Base-by-base conservation (phyloP, 2,329 filamentous ascomycete genomes). In the Ophiostoma angusticollis region DNA sequence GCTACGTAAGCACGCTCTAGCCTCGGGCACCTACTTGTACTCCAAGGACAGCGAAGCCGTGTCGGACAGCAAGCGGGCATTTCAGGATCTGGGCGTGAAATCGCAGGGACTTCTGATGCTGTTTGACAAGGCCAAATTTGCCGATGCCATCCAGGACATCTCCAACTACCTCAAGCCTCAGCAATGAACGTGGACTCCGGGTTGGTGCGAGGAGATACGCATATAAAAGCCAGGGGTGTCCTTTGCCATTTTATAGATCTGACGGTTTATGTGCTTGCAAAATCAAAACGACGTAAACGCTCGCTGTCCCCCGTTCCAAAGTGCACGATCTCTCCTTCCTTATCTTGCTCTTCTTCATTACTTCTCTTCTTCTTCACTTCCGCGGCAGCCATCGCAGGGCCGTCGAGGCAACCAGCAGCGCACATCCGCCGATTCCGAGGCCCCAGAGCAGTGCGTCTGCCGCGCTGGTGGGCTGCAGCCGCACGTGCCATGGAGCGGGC, bases 21-120 rank as follows among this genome's bases (percentile, higher is more conserved):
- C 75, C 12, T 66, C 72, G 47, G 81, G 78, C 19, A 74, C 69
- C 37, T 93, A 80, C 54, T 72, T 80, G 14, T 94, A 86, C 58
- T 81, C 79, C 33, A 89, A 83, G 57, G 76, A 84, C 42, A 81
- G 82, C 33, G 84, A 93, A 49, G 75, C 79, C 5, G 75, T 80
- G 46, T 82, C 85, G 39, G 91, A 98, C 63, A 86, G 85, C 53
- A 95, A 93, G 69, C 69, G 91, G 45, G 84, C 87, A 1, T 98
- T 98, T 61, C 85, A 93, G 60, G 91, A 98, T 51, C 65, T 86
- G 64, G 91, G 91, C 1, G 80, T 98, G 51, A 80, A 79, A 65
- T 76, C 87, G 27, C 75, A 77, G 55, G 91, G 86, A 9, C 80
- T 84, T 60, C 67, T 93, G 70, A 84, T 93, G 52, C 60, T 96